Conservation (phyloP, 2,329 filamentous ascomycete genomes). For the Pyrenophora graminea region DNA sequence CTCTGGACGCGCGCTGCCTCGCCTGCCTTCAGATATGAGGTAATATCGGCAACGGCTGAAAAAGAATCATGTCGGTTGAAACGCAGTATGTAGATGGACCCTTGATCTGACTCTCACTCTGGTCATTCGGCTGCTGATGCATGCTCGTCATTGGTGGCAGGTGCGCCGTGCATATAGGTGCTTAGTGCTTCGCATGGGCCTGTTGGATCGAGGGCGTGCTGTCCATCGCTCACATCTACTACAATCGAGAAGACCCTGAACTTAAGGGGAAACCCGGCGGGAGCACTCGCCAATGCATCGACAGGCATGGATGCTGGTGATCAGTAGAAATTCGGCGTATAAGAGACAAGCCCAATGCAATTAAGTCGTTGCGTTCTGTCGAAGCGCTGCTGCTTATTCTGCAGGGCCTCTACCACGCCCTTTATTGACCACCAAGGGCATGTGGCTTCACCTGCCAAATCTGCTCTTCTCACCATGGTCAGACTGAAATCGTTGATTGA, state of each 20-base stretch:
- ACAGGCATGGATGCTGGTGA: conserved; percentile 11
- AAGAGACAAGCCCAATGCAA: background rate
- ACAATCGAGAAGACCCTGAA: conserved; percentile 16
- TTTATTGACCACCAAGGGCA: background rate
- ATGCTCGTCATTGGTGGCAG: conserved; percentile 4
- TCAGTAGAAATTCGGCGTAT: conserved; percentile 14
- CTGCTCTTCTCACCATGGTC: background rate
- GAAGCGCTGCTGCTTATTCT: background rate
- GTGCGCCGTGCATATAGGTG: background rate
- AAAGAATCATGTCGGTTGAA: background rate
- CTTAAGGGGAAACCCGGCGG: background rate
- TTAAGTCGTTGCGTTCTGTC: background rate
- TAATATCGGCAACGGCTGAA: conserved; percentile 7
- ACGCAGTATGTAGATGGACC: conserved; percentile 6
- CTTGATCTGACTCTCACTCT: conserved; percentile 10
- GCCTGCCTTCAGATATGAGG: background rate
- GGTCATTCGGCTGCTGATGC: background rate
- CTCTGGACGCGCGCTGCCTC: background rate
- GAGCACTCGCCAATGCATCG: conserved; percentile 7
- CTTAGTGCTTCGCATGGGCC: background rate
- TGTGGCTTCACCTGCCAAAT: background rate
- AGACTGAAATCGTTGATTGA: background rate
- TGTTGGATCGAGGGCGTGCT: conserved; percentile 20
- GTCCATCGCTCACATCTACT: conserved; percentile 24
- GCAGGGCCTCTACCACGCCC: too few species aligned